A percentile compares a stretch with the other conserved stretches of the same genome.
Conservation (phyloP, 306 rosid genomes). For the Mimosa pudica region DNA sequence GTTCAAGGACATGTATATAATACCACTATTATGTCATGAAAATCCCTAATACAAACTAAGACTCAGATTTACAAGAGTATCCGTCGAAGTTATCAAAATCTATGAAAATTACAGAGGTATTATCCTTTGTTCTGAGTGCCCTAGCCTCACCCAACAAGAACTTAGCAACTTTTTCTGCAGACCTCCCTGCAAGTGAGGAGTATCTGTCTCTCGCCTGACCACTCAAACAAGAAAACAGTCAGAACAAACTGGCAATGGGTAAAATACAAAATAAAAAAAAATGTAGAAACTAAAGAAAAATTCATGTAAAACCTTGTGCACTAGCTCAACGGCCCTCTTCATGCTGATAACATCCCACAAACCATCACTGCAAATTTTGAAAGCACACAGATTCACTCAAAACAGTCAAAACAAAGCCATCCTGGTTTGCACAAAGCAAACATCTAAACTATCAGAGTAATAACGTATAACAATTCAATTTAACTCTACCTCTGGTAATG, state of each 20-base stretch:
- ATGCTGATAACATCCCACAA: conserved; percentile 85
- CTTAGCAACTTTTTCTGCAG: conserved; percentile 81
- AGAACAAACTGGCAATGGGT: conserved; percentile 5
- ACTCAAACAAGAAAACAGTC: conserved; percentile 27
- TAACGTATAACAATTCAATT: background rate
- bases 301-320: conserved; percentile 59
- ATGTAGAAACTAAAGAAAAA: conserved; percentile 7
- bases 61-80: conserved; percentile 76
- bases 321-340: conserved; percentile 82
- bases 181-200: conserved; percentile 47
- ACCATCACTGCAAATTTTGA: conserved; percentile 74
- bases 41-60: conserved; percentile 54
- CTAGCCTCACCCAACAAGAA: conserved; percentile 87
- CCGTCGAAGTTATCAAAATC: conserved; percentile 70
- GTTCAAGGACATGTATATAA: background rate
- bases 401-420: conserved; percentile 10
- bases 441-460: background rate
- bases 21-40: conserved; percentile 43
- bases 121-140: conserved; percentile 93
- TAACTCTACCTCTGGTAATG: background rate
- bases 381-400: conserved; percentile 24
- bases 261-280: conserved; percentile 3
- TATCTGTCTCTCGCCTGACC: conserved; percentile 66
- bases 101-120: conserved; percentile 86
- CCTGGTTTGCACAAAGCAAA: background rate